Percentiles rank a stretch among this genome's conserved stretches.
Evolutionary conservation across 2,329 filamentous ascomycete species (phyloP).

Genomic region (Cercospora sp.): DNA sequence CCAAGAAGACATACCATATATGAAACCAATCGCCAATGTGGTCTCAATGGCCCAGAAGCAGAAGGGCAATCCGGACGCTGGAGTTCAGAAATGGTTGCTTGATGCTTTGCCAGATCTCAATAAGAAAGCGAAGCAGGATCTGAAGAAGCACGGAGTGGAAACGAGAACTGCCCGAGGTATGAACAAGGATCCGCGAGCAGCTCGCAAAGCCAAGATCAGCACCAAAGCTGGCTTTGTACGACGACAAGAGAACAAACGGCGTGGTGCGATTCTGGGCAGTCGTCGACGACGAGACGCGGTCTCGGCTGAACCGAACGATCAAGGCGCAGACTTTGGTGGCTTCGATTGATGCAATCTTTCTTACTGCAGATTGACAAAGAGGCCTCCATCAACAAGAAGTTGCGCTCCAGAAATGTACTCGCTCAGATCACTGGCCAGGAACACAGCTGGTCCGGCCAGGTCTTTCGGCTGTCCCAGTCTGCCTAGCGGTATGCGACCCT

Average conservation of each 20-base stretch:
- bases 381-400: conserved; percentile 80
- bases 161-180: conserved; percentile 55
- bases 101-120: conserved; percentile 80
- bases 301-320: conserved; percentile 22
- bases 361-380: conserved; percentile 86
- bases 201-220: conserved; percentile 68
- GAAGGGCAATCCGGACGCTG: conserved; percentile 48
- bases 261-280: conserved; percentile 41
- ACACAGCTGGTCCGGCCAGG: conserved; percentile 80
- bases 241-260: conserved; percentile 65
- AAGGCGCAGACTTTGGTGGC: conserved; percentile 45
- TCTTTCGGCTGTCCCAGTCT: conserved; percentile 71
- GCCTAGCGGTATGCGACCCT: conserved; percentile 76
- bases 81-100: conserved; percentile 80
- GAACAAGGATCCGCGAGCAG: conserved; percentile 45
- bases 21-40: conserved; percentile 91
- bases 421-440: conserved; percentile 77
- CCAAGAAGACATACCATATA: conserved; percentile 85
- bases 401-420: conserved; percentile 82
- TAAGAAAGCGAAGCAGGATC: conserved; percentile 79
- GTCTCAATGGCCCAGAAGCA: conserved; percentile 81
- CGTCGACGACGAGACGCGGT: conserved; percentile 34
- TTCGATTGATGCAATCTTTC: conserved; percentile 39
- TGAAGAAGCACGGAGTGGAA: conserved; percentile 81
- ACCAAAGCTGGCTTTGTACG: conserved; percentile 78